Evolutionary conservation across 306 rosid species (phyloP), one percentile per base, ranked within the genome.

Genomic region (Trifolium subterraneum): DNA sequence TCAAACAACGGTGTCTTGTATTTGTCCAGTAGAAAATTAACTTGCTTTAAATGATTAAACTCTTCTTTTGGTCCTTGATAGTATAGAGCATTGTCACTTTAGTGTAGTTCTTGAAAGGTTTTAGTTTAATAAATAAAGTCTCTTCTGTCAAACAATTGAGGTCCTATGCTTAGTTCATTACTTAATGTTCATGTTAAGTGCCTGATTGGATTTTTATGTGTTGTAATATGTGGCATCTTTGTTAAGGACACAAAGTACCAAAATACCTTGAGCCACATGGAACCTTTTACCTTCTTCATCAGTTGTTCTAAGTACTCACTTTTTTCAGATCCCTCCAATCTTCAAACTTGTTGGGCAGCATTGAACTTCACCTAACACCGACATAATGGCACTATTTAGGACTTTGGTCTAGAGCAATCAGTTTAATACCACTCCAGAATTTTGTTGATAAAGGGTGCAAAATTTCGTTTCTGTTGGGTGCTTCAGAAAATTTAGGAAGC

Each of bases 241-340:
- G 25, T 63, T 63, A 10, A 48, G 68, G 27, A 36, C 48, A 18
- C 18, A 38, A 63, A 36, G 38, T 45, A 63, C 68, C 47, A 63
- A 36, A 63, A 63, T 39, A 63, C 47, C 48, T 36, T 35, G 68
- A 63, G 48, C 4, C 25, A 36, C 48, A 10, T 36, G 68, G 9
- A 36, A 36, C 47, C 25, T 18, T 36, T 13, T 16, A 63, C 48
- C 48, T 8, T 63, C 48, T 63, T 38, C 29, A 64, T 7, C 50
- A 38, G 29, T 38, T 10, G 18, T 20, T 36, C 38, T 19, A 64
- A 64, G 69, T 7, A 36, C 31, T 64, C 50, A 6, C 10, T 16
- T 39, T 63, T 63, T 64, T 36, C 47, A 18, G 27, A 63, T 10
- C n/a, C 47, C 47, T 63, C 8, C 45, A 33, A 63, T 35, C 68